A percentile compares a stretch with the other conserved stretches of the same genome.
phyloP scores from a whole-genome alignment of 306 rosid genomes.

The Amphicarpaea edgeworthii region DNA sequence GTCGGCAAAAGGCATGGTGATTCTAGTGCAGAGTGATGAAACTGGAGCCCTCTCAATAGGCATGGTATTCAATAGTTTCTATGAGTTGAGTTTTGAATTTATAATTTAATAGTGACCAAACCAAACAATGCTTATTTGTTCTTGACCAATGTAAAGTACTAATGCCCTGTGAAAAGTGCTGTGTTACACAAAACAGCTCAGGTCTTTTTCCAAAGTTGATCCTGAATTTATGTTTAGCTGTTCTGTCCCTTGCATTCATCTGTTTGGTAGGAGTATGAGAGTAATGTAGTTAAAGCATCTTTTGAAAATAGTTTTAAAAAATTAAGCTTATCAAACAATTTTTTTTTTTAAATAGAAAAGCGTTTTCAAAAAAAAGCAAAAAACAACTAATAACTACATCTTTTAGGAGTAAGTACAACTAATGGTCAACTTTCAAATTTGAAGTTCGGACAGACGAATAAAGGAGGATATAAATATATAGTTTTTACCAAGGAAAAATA shows the following conservation, averaged over 20 bases:
- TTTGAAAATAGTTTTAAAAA: neutral
- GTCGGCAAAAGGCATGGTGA: constrained; percentile 48
- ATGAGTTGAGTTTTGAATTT: constrained; percentile 21
- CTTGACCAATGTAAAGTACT: neutral
- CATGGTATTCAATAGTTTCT: constrained; percentile 43
- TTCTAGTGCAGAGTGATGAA: constrained; percentile 31
- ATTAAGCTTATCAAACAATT: neutral
- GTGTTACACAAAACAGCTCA: constrained; percentile 3
- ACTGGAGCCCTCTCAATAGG: constrained; percentile 39
- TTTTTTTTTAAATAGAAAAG: too few species aligned
- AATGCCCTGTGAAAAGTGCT: neutral
- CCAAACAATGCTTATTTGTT: constrained; percentile 11
- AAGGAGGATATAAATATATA: constrained; percentile 7
- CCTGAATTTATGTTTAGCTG: neutral
- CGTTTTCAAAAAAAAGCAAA: too few species aligned
- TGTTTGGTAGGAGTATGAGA: neutral
- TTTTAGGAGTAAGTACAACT: neutral
- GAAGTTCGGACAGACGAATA: neutral
- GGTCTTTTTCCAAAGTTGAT: neutral
- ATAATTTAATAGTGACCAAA: neutral
- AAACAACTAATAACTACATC: neutral
- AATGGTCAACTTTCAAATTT: constrained; percentile 18
- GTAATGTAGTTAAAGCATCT: neutral
- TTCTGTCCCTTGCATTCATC: neutral
- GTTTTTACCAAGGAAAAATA: neutral